Conservation (phyloP, 768 basidiomycete species). For the Kwoniella europaea region DNA sequence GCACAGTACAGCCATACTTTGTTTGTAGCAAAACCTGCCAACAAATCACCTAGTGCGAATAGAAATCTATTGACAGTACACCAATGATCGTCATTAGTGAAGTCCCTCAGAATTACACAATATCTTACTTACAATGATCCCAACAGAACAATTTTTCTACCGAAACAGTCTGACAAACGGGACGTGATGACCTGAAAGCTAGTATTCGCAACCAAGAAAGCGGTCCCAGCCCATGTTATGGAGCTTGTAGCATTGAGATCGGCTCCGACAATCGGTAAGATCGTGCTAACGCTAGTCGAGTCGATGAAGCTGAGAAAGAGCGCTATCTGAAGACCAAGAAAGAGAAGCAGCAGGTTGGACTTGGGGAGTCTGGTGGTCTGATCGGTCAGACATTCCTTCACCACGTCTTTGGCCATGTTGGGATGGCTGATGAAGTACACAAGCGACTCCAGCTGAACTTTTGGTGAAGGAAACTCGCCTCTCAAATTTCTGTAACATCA, state of each 20-base stretch:
- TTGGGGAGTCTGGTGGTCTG: constrained; percentile 21
- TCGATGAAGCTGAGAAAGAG: constrained; percentile 53
- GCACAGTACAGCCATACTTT: constrained; percentile 42
- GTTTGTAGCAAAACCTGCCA: constrained; percentile 48
- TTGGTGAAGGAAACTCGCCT: too few relatives aligned
- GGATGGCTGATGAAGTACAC: not conserved
- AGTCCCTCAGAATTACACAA: not conserved
- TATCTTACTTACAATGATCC: constrained; percentile 31
- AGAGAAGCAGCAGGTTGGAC: constrained; percentile 34
- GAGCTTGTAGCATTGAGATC: constrained; percentile 41
- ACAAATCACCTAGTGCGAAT: constrained; percentile 50
- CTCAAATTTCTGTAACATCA: too few relatives aligned
- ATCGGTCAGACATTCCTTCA: constrained; percentile 9
- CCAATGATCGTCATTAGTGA: not conserved
- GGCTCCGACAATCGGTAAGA: constrained; percentile 41
- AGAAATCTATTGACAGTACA: constrained; percentile 1
- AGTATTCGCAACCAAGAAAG: constrained; percentile 52
- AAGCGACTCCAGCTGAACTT: not conserved
- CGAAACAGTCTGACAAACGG: constrained; percentile 42
- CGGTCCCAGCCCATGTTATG: constrained; percentile 53
- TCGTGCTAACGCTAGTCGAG: constrained; percentile 40
- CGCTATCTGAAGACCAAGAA: constrained; percentile 41
- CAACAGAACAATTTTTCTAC: constrained; percentile 46
- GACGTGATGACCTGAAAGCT: constrained; percentile 45
- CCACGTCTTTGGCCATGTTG: not conserved